Conservation (phyloP, 192 early-diverging fungal genomes). For the Mortierella alpina region DNA sequence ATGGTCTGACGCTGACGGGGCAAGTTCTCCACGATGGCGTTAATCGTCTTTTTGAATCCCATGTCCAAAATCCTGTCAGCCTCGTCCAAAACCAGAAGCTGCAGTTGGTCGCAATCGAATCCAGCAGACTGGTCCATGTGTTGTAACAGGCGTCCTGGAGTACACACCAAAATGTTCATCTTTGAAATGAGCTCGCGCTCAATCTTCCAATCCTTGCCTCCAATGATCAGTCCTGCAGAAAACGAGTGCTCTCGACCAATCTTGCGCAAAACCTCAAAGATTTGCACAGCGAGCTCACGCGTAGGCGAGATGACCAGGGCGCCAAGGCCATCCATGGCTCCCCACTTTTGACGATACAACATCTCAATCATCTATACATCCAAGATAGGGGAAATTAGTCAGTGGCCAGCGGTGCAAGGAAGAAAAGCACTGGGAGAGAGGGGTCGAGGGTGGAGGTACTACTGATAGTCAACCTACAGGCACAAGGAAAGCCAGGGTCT, state of each 20-base stretch:
- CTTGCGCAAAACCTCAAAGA: conserved; percentile 87
- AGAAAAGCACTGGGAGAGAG: background rate
- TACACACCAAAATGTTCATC: conserved; percentile 88
- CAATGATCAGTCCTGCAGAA: conserved; percentile 97
- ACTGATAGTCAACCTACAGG: conserved; percentile 60
- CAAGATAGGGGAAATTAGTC: background rate
- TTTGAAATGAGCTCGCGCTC: conserved; percentile 76
- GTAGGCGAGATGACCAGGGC: conserved; percentile 88
- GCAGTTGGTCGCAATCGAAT: conserved; percentile 86
- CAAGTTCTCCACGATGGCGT: conserved; percentile 86
- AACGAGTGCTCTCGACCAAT: conserved; percentile 78
- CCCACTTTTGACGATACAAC: conserved; percentile 88
- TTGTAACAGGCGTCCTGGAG: conserved; percentile 86
- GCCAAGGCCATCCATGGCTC: conserved; percentile 80
- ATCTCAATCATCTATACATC: conserved; percentile 78
- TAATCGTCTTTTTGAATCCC: conserved; percentile 86
- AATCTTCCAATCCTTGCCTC: conserved; percentile 87
- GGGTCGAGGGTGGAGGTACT: background rate
- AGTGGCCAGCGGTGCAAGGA: background rate
- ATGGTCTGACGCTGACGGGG: conserved; percentile 90
- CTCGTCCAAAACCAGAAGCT: conserved; percentile 83
- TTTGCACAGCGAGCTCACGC: conserved; percentile 90
- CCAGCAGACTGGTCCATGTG: conserved; percentile 94
- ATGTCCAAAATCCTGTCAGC: conserved; percentile 89
- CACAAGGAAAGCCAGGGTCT: conserved; percentile 83